Evolutionary conservation across 148 eudicot genomes (phyloP).

Genomic region (Persicaria maculosa): DNA sequence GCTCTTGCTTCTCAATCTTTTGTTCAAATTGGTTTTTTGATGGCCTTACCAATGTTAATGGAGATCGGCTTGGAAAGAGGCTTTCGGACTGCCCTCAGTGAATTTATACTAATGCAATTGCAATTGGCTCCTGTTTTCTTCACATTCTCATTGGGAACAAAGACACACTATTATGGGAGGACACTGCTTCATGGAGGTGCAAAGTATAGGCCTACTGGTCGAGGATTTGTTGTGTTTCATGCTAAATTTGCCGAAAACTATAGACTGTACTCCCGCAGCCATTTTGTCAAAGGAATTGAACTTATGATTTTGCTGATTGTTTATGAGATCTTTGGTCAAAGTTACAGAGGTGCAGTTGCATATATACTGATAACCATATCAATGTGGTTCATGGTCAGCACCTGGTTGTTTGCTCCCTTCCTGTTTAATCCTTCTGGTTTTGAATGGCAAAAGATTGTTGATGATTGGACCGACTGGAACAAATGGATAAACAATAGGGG

Average conservation of each 20-base stretch:
- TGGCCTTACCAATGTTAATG: conserved; percentile 99
- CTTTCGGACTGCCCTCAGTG: conserved; percentile 84
- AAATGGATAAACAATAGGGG: conserved; percentile 92
- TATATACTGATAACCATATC: conserved; percentile 77
- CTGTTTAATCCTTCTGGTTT: conserved; percentile 98
- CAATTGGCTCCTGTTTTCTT: conserved; percentile 93
- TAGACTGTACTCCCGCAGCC: conserved; percentile 95
- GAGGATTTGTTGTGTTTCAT: conserved; percentile 97
- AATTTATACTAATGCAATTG: conserved; percentile 80
- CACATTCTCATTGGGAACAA: conserved; percentile 95
- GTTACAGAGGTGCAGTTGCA: conserved; percentile 60
- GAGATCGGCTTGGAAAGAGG: conserved; percentile 93
- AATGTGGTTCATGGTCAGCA: conserved; percentile 97
- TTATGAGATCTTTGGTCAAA: conserved; percentile 73
- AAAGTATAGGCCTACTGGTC: conserved; percentile 88
- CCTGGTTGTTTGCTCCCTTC: conserved; percentile 98
- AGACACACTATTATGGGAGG: conserved; percentile 93
- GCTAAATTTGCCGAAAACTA: conserved; percentile 99
- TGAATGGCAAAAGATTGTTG: conserved; percentile 99
- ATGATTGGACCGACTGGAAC: conserved; percentile 99
- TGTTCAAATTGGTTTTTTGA: conserved; percentile 91
- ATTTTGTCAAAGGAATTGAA: conserved; percentile 96
- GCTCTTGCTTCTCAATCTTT: conserved; percentile 98
- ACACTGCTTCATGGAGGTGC: conserved; percentile 98
- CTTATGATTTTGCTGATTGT: conserved; percentile 84